phyloP scores from a whole-genome alignment of 306 rosid genomes.

The Myrica gale region DNA sequence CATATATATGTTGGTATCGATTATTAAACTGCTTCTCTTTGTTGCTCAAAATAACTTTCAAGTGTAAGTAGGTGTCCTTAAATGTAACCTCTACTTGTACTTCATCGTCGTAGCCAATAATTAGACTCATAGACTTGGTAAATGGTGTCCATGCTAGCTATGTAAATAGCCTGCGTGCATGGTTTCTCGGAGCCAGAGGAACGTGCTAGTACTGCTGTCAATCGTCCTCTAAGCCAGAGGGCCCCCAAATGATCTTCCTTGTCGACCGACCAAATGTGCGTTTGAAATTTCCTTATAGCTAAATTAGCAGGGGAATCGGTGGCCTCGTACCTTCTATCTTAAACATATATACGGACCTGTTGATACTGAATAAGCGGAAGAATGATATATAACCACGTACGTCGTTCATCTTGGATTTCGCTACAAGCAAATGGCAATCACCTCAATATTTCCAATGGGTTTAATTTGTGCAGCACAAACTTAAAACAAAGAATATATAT shows the following conservation, averaged over 20 bases:
- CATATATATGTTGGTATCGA: background rate
- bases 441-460: background rate
- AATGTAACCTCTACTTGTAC: background rate
- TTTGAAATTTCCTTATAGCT: too few species aligned
- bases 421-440: background rate
- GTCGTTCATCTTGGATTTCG: background rate
- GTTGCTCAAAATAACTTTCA: background rate
- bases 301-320: too few species aligned
- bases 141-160: background rate
- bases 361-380: background rate
- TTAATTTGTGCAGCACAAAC: background rate
- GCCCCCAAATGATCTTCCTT: too few species aligned
- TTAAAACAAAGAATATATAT: background rate
- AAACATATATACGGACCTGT: background rate
- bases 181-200: background rate
- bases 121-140: background rate
- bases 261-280: too few species aligned
- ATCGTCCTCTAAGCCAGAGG: too few species aligned
- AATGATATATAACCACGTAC: background rate
- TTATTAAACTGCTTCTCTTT: background rate
- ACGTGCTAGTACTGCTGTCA: background rate
- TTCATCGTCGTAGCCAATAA: background rate
- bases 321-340: too few species aligned
- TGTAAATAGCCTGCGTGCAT: background rate
- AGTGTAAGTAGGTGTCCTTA: too few species aligned